phyloP scores from a whole-genome alignment of 352 stramenopile species.

The Phytophthora cactorum region DNA sequence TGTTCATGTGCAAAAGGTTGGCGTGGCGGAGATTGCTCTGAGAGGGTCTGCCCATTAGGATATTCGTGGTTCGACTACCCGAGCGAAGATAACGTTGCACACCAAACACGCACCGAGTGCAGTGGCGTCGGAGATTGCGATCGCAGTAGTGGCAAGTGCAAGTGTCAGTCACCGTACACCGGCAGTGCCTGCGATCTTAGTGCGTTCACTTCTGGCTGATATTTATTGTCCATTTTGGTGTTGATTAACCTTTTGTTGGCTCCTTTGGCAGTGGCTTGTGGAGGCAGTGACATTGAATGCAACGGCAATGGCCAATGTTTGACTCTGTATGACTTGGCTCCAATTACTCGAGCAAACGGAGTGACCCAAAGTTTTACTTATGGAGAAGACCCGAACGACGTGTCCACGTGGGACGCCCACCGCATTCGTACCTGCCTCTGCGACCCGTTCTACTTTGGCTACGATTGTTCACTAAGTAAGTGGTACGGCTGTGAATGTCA shows the following conservation, averaged over 20 bases:
- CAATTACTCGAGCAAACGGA: constrained; percentile 59
- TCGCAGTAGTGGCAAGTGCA: constrained; percentile 68
- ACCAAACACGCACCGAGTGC: constrained; percentile 63
- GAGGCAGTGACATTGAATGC: constrained; percentile 50
- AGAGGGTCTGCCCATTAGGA: constrained; percentile 61
- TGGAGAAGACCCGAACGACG: constrained; percentile 69
- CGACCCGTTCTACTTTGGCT: constrained; percentile 62
- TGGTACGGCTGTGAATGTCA: neutral
- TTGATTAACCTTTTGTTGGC: constrained; percentile 9
- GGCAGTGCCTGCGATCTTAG: constrained; percentile 73
- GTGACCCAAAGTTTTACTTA: constrained; percentile 63
- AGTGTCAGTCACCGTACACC: constrained; percentile 74
- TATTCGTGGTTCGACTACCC: constrained; percentile 79
- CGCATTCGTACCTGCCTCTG: constrained; percentile 77
- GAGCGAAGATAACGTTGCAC: constrained; percentile 52
- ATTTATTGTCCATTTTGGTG: neutral
- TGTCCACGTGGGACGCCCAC: constrained; percentile 71
- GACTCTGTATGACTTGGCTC: constrained; percentile 66
- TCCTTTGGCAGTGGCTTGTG: constrained; percentile 57
- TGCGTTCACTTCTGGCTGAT: constrained; percentile 29
- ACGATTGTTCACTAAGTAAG: constrained; percentile 74
- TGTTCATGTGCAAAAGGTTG: constrained; percentile 81
- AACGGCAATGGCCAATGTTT: constrained; percentile 82
- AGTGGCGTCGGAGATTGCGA: constrained; percentile 72
- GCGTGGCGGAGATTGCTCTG: constrained; percentile 77